A percentile compares a stretch with the other conserved stretches of the same genome.
phyloP scores from a whole-genome alignment of 2,329 filamentous ascomycete species.

The Cladosporium sp. region DNA sequence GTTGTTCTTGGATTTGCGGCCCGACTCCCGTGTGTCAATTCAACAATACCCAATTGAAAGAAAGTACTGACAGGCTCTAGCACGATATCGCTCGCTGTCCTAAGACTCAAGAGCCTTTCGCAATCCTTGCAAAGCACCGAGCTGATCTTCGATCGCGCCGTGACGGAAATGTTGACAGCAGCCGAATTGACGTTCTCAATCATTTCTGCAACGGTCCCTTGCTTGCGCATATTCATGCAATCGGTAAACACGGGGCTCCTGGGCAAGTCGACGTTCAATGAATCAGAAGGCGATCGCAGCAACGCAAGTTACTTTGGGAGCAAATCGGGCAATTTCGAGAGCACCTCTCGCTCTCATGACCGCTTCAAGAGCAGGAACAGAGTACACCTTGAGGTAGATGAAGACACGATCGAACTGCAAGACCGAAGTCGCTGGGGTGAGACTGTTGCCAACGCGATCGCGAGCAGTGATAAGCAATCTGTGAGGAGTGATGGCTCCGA shows the following conservation, averaged over 20 bases:
- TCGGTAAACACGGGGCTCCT: neutral
- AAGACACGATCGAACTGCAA: neutral
- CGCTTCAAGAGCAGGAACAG: neutral
- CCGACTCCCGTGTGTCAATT: neutral
- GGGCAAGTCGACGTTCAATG: neutral
- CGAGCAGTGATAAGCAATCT: neutral
- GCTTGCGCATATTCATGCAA: constrained; percentile 9
- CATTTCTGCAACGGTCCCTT: constrained; percentile 13
- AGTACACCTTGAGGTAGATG: neutral
- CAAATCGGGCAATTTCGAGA: neutral
- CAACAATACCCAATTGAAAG: neutral
- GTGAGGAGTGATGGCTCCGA: constrained; percentile 2
- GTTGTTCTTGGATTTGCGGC: constrained; percentile 16
- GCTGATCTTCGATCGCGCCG: constrained; percentile 1
- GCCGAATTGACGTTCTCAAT: constrained; percentile 5
- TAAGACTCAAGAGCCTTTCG: neutral
- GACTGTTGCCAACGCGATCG: neutral
- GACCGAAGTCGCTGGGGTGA: neutral
- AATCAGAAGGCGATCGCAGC: neutral
- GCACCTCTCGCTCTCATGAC: neutral
- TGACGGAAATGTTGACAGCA: constrained; percentile 6
- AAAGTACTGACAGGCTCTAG: neutral
- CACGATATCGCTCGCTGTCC: neutral
- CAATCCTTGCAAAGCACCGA: neutral
- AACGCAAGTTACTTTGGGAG: neutral